A percentile compares a stretch with the other conserved stretches of the same genome.
Conservation (phyloP, 805 yeast genomes). For the Cyberlindnera saturnus region DNA sequence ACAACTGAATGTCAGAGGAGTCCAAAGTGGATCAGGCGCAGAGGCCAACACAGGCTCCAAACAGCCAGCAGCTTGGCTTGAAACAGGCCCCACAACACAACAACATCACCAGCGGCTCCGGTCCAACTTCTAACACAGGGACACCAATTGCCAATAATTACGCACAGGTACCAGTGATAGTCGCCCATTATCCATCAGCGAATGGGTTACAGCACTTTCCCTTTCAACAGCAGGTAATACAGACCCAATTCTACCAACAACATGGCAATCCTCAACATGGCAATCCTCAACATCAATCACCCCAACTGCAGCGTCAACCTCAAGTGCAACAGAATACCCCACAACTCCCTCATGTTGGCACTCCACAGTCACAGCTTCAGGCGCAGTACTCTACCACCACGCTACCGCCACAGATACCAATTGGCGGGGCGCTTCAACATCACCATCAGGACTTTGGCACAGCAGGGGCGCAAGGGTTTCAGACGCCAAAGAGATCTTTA, state of each 20-base stretch:
- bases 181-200: conserved; percentile 16
- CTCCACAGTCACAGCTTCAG: conserved; percentile 2
- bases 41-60: neutral
- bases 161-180: conserved; percentile 16
- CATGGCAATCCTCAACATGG: conserved; percentile 1
- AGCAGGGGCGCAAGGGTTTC: conserved; percentile 10
- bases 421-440: neutral
- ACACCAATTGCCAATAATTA: neutral
- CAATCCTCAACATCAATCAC: conserved; percentile 3
- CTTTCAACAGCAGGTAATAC: conserved; percentile 12
- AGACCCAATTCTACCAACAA: conserved; percentile 6
- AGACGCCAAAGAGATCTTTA: conserved; percentile 21
- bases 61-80: neutral
- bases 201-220: conserved; percentile 11
- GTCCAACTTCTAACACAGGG: conserved; percentile 1
- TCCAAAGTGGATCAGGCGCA: neutral
- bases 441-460: conserved; percentile 2
- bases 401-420: neutral
- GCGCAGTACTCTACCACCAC: neutral
- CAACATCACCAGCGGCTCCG: no score
- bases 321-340: neutral
- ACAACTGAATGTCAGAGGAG: neutral
- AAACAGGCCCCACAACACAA: no score
- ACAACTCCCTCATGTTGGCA: neutral
- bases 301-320: conserved; percentile 5